Percentiles rank a stretch among this genome's conserved stretches.
These are phyloP conservation scores for Discostella stelligera DNA, from an alignment of 352 stramenopile genomes.

Conservation along the genomic window DNA sequence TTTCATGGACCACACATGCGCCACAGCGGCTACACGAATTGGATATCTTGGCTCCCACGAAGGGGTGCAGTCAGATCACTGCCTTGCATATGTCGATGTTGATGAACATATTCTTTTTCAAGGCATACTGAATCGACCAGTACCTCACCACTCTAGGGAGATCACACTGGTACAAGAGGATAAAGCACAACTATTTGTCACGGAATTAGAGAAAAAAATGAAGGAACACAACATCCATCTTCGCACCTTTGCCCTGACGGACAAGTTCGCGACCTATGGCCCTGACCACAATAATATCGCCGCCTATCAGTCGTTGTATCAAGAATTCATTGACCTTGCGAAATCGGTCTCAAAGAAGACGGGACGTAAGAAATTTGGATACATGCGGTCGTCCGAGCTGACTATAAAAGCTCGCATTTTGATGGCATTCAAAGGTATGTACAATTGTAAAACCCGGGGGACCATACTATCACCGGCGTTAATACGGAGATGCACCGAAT, in stretches of 20 bases:
- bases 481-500: background rate
- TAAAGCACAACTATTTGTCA: constrained; percentile 5
- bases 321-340: background rate
- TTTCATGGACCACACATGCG: background rate
- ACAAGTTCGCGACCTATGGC: background rate
- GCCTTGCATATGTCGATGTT: constrained; percentile 3
- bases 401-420: background rate
- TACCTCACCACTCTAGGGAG: constrained; percentile 1
- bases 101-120: background rate
- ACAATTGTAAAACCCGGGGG: background rate
- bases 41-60: constrained; percentile 13
- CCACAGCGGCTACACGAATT: background rate
- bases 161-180: constrained; percentile 5
- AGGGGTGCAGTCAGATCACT: constrained; percentile 5
- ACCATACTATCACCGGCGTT: background rate
- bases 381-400: background rate
- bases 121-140: constrained; percentile 9
- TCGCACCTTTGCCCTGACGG: background rate
- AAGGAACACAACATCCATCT: background rate
- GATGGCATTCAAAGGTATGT: background rate
- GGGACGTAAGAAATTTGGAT: constrained; percentile 4
- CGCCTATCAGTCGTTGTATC: background rate
- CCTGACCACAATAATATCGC: background rate
- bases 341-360: background rate
- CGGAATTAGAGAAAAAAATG: background rate